Conservation (phyloP, 2,329 filamentous ascomycete species). For the Colletotrichum sp. region DNA sequence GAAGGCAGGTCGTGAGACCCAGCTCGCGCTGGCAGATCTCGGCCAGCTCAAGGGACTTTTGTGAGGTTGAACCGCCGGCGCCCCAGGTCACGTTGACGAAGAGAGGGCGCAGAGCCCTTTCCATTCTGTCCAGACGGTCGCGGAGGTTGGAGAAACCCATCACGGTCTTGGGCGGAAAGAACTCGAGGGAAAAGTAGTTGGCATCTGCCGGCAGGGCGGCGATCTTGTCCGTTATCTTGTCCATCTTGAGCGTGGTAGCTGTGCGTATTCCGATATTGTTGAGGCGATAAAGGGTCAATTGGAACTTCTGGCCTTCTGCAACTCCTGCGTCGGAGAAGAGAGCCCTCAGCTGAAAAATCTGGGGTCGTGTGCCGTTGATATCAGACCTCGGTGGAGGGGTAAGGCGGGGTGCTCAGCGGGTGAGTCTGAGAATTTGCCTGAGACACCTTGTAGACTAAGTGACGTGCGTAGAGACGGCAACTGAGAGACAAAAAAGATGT, state of each 20-base stretch:
- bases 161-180: conserved; percentile 97
- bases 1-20: conserved; percentile 91
- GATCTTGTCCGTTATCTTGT: conserved; percentile 95
- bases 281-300: background rate
- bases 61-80: conserved; percentile 88
- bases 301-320: background rate
- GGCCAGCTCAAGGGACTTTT: conserved; percentile 90
- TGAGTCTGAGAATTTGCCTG: background rate
- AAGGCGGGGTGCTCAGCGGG: background rate
- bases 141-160: conserved; percentile 96
- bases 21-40: conserved; percentile 94
- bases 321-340: background rate
- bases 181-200: conserved; percentile 95
- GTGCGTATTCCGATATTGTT: background rate
- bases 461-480: background rate
- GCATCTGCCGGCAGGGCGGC: conserved; percentile 82
- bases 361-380: background rate
- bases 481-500: background rate
- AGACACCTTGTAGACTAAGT: background rate
- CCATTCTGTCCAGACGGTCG: conserved; percentile 93
- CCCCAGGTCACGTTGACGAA: conserved; percentile 99
- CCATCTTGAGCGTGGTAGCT: conserved; percentile 53
- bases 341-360: background rate
- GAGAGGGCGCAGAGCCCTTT: conserved; percentile 84
- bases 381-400: conserved; percentile 10